phyloP scores from a whole-genome alignment of 1,284 basidiomycete species.

The Malassezia psittaci region DNA sequence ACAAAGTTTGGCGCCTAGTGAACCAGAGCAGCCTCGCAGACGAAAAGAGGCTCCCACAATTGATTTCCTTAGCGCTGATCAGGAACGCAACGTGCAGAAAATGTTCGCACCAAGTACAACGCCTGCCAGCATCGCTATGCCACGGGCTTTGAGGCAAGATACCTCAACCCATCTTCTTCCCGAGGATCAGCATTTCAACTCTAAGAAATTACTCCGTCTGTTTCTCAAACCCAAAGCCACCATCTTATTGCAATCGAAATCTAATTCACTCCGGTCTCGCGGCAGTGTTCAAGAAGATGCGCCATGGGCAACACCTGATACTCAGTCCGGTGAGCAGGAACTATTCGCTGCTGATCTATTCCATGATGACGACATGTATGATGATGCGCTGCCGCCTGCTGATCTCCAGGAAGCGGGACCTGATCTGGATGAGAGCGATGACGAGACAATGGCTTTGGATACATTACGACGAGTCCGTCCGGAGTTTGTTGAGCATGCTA shows the following conservation, averaged over 20 bases:
- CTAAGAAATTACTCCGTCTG: conserved; percentile 72
- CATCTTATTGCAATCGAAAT: conserved; percentile 56
- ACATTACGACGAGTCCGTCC: conserved; percentile 66
- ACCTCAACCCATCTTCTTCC: conserved; percentile 69
- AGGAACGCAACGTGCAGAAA: conserved; percentile 59
- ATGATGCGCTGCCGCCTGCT: conserved; percentile 53
- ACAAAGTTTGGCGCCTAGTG: background rate
- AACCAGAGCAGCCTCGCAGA: background rate
- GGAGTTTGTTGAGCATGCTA: conserved; percentile 86
- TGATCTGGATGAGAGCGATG: conserved; percentile 50
- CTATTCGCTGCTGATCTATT: conserved; percentile 89
- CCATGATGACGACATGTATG: conserved; percentile 61
- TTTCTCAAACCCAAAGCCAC: conserved; percentile 66
- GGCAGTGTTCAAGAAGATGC: conserved; percentile 48
- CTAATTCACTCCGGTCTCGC: conserved; percentile 53
- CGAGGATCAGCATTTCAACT: conserved; percentile 95
- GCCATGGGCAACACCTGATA: conserved; percentile 11
- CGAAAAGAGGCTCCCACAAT: conserved; percentile 70
- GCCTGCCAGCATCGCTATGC: conserved; percentile 48
- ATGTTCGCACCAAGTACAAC: conserved; percentile 57
- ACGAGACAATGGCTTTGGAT: conserved; percentile 65
- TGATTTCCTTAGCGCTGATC: conserved; percentile 64
- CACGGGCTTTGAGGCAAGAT: conserved; percentile 41
- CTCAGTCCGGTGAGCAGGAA: background rate
- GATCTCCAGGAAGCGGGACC: conserved; percentile 22